phyloP scores from a whole-genome alignment of 2,329 filamentous ascomycete species.

The Xylariomycetidae sp. region DNA sequence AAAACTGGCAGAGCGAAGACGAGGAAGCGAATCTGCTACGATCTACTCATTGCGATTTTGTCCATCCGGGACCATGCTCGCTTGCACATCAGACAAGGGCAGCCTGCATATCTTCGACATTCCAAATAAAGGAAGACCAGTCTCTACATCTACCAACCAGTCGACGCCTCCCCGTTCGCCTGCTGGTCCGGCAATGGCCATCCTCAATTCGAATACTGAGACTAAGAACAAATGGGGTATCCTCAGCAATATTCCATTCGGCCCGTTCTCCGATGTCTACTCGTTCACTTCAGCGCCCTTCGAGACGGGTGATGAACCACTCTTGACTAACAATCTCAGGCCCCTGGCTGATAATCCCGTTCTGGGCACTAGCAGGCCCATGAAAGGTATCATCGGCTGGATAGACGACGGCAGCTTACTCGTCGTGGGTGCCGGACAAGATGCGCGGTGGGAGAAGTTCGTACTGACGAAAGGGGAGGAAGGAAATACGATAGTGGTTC shows the following conservation, averaged over 20 bases:
- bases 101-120: conserved; percentile 94
- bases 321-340: conserved; percentile 33
- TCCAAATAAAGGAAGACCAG: conserved; percentile 45
- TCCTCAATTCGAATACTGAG: conserved; percentile 34
- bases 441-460: conserved; percentile 87
- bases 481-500: conserved; percentile 60
- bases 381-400: conserved; percentile 87
- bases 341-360: conserved; percentile 30
- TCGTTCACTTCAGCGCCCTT: conserved; percentile 79
- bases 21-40: conserved; percentile 81
- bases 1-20: conserved; percentile 75
- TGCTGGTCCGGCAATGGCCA: conserved; percentile 13
- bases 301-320: conserved; percentile 72
- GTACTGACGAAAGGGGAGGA: conserved; percentile 63
- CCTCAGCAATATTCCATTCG: conserved; percentile 74
- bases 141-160: conserved; percentile 10
- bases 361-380: conserved; percentile 52
- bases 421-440: conserved; percentile 72
- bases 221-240: conserved; percentile 78
- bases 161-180: conserved; percentile 10
- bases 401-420: conserved; percentile 67
- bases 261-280: conserved; percentile 89
- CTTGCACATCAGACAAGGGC: conserved; percentile 93
- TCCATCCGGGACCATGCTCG: conserved; percentile 72
- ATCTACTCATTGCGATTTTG: conserved; percentile 88